These are phyloP conservation scores for Bipolaris sorokiniana DNA, from an alignment of 2,329 filamentous ascomycete species.

Conservation along the genomic window DNA sequence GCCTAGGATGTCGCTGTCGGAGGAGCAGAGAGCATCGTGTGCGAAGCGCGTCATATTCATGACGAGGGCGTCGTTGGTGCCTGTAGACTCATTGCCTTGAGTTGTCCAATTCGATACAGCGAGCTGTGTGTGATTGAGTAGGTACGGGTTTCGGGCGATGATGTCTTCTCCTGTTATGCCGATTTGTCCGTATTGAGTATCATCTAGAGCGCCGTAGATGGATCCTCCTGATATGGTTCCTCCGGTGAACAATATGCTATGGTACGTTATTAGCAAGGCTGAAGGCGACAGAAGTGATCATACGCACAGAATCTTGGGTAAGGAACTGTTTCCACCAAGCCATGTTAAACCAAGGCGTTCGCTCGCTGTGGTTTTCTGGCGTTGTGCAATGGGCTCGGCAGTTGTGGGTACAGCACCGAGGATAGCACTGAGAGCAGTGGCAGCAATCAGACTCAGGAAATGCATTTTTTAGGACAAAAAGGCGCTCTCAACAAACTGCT, in stretches of 20 bases:
- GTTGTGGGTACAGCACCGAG: neutral
- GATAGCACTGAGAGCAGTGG: neutral
- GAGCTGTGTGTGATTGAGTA: slow-evolving; percentile 38
- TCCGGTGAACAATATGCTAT: slow-evolving; percentile 33
- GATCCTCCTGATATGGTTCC: slow-evolving; percentile 38
- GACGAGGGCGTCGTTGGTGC: slow-evolving; percentile 36
- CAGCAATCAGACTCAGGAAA: neutral
- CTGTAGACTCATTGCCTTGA: slow-evolving; percentile 26
- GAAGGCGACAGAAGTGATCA: neutral
- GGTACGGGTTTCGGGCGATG: slow-evolving; percentile 35
- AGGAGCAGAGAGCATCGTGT: slow-evolving; percentile 33
- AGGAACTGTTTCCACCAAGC: slow-evolving; percentile 29
- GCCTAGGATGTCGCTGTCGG: slow-evolving; percentile 38
- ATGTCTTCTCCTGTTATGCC: slow-evolving; percentile 32
- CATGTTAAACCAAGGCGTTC: slow-evolving; percentile 30
- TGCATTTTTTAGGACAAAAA: neutral
- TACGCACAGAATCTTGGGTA: slow-evolving; percentile 34
- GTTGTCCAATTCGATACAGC: slow-evolving; percentile 39
- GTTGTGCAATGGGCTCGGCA: neutral
- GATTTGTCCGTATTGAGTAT: slow-evolving; percentile 39
- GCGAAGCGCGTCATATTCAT: slow-evolving; percentile 44
- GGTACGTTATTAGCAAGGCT: neutral
- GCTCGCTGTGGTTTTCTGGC: slow-evolving; percentile 25
- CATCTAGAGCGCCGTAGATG: slow-evolving; percentile 37
- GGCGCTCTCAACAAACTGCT: too few species aligned